Evolutionary conservation across 2,329 filamentous ascomycete species (phyloP), one percentile per base, ranked within the genome.

Genomic region (Aspergillus vadensis): DNA sequence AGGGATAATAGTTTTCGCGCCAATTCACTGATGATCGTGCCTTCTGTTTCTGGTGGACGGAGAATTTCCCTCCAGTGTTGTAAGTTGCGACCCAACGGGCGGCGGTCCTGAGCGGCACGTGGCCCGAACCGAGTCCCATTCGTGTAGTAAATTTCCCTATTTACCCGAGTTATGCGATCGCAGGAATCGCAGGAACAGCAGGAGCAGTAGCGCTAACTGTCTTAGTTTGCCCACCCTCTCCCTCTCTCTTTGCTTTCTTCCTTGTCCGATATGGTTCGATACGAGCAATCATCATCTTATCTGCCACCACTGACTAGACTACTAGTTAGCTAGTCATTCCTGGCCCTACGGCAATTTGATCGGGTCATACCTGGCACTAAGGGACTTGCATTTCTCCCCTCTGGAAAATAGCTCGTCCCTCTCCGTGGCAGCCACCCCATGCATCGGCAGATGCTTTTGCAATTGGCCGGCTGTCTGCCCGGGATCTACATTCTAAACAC

Each of bases 131-230:
- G 39, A 15, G 25, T 30, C 19, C 23, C 9, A 36, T 36, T 36
- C 39, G 19, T 14, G 15, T 30, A 36, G 32, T 36, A 14, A 36
- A 36, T 14, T 36, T 55, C n/a, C 23, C 30, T 47, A 55, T 55
- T 55, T 55, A 55, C 53, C 53, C 53, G 53, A 55, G 23, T 15
- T 55, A 55, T 30, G 53, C 53, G 53, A 47, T 36, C 32, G 32
- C 32, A 36, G 14, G 5, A 19, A 15, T 25, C 15, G 15, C 25
- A 27, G 25, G 25, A 25, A 6, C 23, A 25, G 23, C 23, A 25
- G 25, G 25, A 27, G 8, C 25, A 27, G 25, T 27, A 27, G 25
- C 25, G 25, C 25, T 27, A 27, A 27, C 25, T 27, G 25, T 27
- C 25, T 27, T n/a, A n/a, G n/a, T n/a, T 27, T 8, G 25, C 25